Evolutionary conservation across 768 basidiomycete species (phyloP), one percentile per base, ranked within the genome.

Genomic region (Amanita rubescens): DNA sequence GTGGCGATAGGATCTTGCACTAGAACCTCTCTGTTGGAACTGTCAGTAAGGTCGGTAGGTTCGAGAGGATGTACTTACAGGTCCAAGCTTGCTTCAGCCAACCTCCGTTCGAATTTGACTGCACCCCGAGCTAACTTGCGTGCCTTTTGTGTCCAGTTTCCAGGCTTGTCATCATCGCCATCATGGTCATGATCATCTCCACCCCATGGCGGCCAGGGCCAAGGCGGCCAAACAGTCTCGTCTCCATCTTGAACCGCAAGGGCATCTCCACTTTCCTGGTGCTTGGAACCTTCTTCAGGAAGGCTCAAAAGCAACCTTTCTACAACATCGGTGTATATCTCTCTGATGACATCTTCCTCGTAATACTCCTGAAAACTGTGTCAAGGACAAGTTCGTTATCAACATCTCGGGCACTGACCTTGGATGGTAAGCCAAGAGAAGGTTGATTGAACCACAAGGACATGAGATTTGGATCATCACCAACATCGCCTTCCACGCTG

Each of bases 121-220:
- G 96, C 84, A 25, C 79, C 69, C 57, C 78, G 78, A 0, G 94
- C 86, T 6, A 94, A 72, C 45, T 79, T 76, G 19, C 73, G 77
- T 7, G 85, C 81, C 53, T 75, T 74, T 52, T 79, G 71, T 0
- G 75, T 78, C 17, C 72, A 71, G 48, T 84, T 82, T 46, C 72
- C 66, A 7, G 78, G 74, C 52, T 49, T 45, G 14, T 77, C 73
- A 15, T 69, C 72, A 27, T 66, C 69, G 22, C 73, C 75, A 5
- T 71, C 71, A 27, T 71, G 73, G n/a, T 75, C 81, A 15, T 75
- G 81, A 27, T 82, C 47, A 35, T 49, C 82, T 22, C 69, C 82
- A 39, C 77, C 84, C 87, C 88, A 93, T 5, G 92, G 91, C 62
- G 89, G 87, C 87, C 87, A 86, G 14, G 87, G 84, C 85, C 86